Evolutionary conservation across 2,329 filamentous ascomycete species (phyloP).

Genomic region (Sporothrix brasiliensis): DNA sequence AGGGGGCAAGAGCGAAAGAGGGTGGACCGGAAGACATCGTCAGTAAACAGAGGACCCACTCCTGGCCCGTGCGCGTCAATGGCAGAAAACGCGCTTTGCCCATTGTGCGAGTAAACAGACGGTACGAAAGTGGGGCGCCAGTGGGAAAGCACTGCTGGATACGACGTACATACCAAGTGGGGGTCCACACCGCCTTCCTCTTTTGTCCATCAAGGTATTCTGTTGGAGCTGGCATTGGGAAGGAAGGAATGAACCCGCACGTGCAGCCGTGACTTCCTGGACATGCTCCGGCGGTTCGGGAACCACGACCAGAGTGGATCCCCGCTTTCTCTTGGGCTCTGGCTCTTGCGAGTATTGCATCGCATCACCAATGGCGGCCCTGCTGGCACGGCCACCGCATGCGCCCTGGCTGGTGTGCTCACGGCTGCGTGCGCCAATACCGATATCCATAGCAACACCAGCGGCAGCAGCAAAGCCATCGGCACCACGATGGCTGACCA

Average conservation of each 20-base stretch:
- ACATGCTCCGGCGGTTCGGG: not conserved
- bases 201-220: slow-evolving; percentile 1
- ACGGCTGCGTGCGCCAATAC: not conserved
- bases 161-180: not conserved
- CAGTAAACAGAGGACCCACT: slow-evolving; percentile 20
- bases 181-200: slow-evolving; percentile 22
- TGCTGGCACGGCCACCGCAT: slow-evolving; percentile 23
- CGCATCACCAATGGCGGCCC: slow-evolving; percentile 23
- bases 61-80: slow-evolving; percentile 34
- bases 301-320: slow-evolving; percentile 12
- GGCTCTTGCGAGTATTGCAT: not conserved
- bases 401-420: not conserved
- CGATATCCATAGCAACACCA: not conserved
- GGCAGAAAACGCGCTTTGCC: slow-evolving; percentile 32
- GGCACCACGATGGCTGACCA: slow-evolving; percentile 17
- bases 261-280: slow-evolving; percentile 10
- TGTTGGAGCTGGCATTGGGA: not conserved
- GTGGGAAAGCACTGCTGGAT: not conserved
- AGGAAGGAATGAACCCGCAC: slow-evolving; percentile 18
- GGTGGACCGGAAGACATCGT: slow-evolving; percentile 18
- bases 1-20: slow-evolving; percentile 20
- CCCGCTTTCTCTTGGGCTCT: not conserved
- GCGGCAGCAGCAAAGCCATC: not conserved
- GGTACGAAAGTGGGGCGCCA: not conserved
- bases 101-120: slow-evolving; percentile 32